A percentile compares a stretch with the other conserved stretches of the same genome.
Conservation (phyloP, 1,284 basidiomycete species). For the Pisolithus thermaeus region DNA sequence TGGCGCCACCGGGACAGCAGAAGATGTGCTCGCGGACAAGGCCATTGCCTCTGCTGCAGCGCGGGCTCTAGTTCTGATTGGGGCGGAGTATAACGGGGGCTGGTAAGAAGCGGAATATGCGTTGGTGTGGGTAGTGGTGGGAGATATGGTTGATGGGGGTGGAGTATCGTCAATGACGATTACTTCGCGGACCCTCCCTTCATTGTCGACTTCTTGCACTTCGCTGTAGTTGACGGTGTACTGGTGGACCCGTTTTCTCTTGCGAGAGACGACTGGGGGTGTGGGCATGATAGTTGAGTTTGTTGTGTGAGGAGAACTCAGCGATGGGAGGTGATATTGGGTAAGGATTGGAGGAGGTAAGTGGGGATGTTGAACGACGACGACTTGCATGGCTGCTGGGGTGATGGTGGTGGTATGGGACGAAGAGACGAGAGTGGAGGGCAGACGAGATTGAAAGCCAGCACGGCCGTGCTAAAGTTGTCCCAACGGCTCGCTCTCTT, state of each 20-base stretch:
- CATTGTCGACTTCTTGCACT: constrained; percentile 73
- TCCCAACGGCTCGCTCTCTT: constrained; percentile 8
- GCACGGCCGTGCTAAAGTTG: constrained; percentile 28
- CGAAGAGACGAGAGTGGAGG: constrained; percentile 14
- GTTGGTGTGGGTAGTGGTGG: constrained; percentile 60
- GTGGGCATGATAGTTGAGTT: constrained; percentile 54
- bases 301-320: constrained; percentile 22
- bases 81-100: constrained; percentile 64
- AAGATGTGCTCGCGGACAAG: constrained; percentile 58
- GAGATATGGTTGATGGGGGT: constrained; percentile 66
- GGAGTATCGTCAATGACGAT: constrained; percentile 86
- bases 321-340: constrained; percentile 48
- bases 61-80: constrained; percentile 72
- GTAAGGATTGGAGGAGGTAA: constrained; percentile 51
- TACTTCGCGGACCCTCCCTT: constrained; percentile 71
- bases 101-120: constrained; percentile 73
- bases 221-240: constrained; percentile 78
- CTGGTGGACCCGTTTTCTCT: constrained; percentile 75
- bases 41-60: constrained; percentile 78
- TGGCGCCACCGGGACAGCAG: constrained; percentile 51
- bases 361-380: constrained; percentile 44
- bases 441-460: constrained; percentile 33
- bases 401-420: constrained; percentile 42
- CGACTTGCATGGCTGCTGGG: constrained; percentile 59
- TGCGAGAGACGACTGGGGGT: constrained; percentile 61